Evolutionary conservation across 306 rosid genomes (phyloP).

Genomic region (Castanea mollissima): DNA sequence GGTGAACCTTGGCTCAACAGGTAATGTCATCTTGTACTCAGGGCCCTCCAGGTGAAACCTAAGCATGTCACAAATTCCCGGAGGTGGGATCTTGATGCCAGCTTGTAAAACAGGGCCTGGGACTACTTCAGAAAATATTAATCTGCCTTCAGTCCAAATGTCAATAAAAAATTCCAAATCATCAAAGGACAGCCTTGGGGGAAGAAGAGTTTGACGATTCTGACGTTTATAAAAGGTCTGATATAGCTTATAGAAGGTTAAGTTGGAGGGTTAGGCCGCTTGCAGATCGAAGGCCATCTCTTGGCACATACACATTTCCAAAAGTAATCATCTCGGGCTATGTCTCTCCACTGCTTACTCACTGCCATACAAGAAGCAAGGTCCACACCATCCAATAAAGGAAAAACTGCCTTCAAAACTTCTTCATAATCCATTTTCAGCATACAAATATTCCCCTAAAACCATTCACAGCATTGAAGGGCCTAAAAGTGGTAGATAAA

Average conservation of each 20-base stretch:
- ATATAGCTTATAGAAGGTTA: constrained; percentile 61
- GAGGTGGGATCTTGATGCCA: constrained; percentile 49
- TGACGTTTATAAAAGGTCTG: constrained; percentile 62
- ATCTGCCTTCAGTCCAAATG: constrained; percentile 63
- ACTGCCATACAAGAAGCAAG: constrained; percentile 87
- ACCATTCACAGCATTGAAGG: constrained; percentile 8
- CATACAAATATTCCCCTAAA: constrained; percentile 13
- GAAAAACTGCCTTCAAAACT: constrained; percentile 78
- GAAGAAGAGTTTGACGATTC: constrained; percentile 56
- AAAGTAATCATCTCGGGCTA: constrained; percentile 80
- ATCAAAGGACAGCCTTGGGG: constrained; percentile 80
- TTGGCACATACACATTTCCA: constrained; percentile 89
- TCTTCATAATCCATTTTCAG: constrained; percentile 64
- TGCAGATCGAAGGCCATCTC: constrained; percentile 96
- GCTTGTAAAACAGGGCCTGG: constrained; percentile 61
- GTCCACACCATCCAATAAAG: constrained; percentile 81
- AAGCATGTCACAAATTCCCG: constrained; percentile 60
- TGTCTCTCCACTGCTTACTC: constrained; percentile 78
- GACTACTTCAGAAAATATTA: constrained; percentile 77
- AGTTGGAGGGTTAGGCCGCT: constrained; percentile 58
- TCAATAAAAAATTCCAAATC: constrained; percentile 88
- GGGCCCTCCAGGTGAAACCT: constrained; percentile 56
- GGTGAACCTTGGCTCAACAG: constrained; percentile 71
- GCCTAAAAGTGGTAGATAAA: constrained; percentile 7
- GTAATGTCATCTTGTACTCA: constrained; percentile 77